Conservation (phyloP, 1,139 yeast genomes). For the Geotrichum reessii region DNA sequence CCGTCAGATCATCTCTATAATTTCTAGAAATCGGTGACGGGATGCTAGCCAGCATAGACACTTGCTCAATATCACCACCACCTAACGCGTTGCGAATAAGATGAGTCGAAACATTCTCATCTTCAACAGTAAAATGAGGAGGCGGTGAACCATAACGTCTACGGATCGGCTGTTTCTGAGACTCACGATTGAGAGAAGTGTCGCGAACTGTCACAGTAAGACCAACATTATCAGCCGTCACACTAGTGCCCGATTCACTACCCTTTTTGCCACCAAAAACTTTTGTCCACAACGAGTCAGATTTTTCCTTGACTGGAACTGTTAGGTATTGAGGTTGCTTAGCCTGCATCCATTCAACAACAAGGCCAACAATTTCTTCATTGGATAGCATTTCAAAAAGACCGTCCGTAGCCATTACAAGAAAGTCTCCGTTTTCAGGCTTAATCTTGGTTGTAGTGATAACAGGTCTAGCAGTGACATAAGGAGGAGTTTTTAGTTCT, state of each 20-base stretch:
- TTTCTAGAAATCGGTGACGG: constrained; percentile 88
- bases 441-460: constrained; percentile 73
- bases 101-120: constrained; percentile 86
- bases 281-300: constrained; percentile 13
- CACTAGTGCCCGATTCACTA: constrained; percentile 3
- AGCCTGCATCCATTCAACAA: constrained; percentile 93
- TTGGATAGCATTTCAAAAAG: constrained; percentile 84
- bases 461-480: constrained; percentile 95
- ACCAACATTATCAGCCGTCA: constrained; percentile 17
- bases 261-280: constrained; percentile 7
- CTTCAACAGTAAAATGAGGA: constrained; percentile 53
- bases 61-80: constrained; percentile 76
- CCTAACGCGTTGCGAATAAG: constrained; percentile 89
- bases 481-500: constrained; percentile 82
- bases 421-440: constrained; percentile 70
- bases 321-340: constrained; percentile 51
- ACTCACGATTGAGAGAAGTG: constrained; percentile 40
- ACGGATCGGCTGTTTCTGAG: constrained; percentile 54
- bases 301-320: constrained; percentile 16
- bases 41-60: constrained; percentile 78
- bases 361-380: constrained; percentile 87
- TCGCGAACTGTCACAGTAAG: constrained; percentile 30
- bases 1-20: constrained; percentile 92
- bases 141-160: constrained; percentile 36
- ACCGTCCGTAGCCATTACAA: constrained; percentile 93